Evolutionary conservation across 78 protist genomes (phyloP), one percentile per base, ranked within the genome.

Genomic region (Speleostelium caveatum): DNA sequence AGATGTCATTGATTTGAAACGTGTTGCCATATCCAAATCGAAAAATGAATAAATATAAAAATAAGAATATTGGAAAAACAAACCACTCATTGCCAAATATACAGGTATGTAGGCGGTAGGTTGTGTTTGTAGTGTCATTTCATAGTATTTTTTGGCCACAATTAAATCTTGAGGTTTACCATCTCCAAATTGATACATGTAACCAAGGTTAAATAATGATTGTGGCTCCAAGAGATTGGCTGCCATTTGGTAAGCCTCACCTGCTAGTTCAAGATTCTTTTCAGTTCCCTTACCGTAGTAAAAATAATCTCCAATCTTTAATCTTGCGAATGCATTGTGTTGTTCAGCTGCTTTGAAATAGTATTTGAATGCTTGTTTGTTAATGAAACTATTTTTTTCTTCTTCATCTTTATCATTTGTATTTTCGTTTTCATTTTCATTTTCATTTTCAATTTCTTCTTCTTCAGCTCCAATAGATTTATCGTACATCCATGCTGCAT

Each of bases 141-240:
- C 98, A 56, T 97, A 97, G 78, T 93, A 94, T 53, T 98, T 49
- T 16, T 97, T 95, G 19, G 98, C 98, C n/a, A 97, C 53, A 49
- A 85, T 95, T 12, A 92, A 74, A 73, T 97, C 97, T 61, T 69
- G 83, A 22, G 95, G 78, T 21, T 78, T 39, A 28, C 97, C 97
- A 41, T 87, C 53, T 19, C 96, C 97, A 73, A 65, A 75, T 73
- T 96, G 91, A 58, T 97, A 92, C 96, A 97, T 90, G 56, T 86
- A 95, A 28, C 97, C 97, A 1, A 97, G 80, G 65, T 96, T 95
- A 75, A 91, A 96, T 21, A 77, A 39, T 33, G 97, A 97, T 66
- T 94, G 95, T n/a, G 96, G 63, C 12, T 77, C 49, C 3, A 74
- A 38, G 0, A 75, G 51, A 35, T 63, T 63, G 22, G 92, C 73